A percentile compares a stretch with the other conserved stretches of the same genome.
Conservation (phyloP, 805 yeast species). For the Nakazawaea ernobii region DNA sequence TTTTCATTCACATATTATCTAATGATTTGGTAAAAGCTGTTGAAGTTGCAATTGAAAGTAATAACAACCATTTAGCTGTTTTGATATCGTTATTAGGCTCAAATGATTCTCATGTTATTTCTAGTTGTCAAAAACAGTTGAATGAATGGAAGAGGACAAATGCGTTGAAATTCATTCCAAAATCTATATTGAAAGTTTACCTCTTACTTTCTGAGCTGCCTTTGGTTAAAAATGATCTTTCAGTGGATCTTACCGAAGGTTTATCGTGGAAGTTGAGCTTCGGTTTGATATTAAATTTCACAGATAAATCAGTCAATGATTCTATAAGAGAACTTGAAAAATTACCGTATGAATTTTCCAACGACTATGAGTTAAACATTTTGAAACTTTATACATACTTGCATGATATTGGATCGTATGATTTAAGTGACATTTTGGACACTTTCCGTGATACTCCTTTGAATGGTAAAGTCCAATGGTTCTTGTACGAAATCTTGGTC, state of each 20-base stretch:
- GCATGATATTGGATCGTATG: conserved; percentile 11
- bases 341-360: conserved; percentile 9
- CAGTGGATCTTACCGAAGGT: conserved; percentile 32
- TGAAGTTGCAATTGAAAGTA: conserved; percentile 49
- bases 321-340: conserved; percentile 12
- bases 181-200: conserved; percentile 50
- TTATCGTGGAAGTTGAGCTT: conserved; percentile 66
- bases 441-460: neutral
- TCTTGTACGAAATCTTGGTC: conserved; percentile 13
- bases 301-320: conserved; percentile 13
- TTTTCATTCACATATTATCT: conserved; percentile 44
- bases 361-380: conserved; percentile 19
- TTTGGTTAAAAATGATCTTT: conserved; percentile 21
- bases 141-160: conserved; percentile 53
- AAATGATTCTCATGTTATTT: conserved; percentile 51
- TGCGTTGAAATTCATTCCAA: conserved; percentile 42
- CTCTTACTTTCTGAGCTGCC: conserved; percentile 55
- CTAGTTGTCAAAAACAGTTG: conserved; percentile 57
- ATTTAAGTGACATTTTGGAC: conserved; percentile 1
- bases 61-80: conserved; percentile 66
- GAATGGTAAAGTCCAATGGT: conserved; percentile 12
- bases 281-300: conserved; percentile 49
- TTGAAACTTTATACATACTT: conserved; percentile 24
- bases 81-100: conserved; percentile 68
- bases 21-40: conserved; percentile 62